phyloP scores from a whole-genome alignment of 805 yeast species.

The Candida ortonii region DNA sequence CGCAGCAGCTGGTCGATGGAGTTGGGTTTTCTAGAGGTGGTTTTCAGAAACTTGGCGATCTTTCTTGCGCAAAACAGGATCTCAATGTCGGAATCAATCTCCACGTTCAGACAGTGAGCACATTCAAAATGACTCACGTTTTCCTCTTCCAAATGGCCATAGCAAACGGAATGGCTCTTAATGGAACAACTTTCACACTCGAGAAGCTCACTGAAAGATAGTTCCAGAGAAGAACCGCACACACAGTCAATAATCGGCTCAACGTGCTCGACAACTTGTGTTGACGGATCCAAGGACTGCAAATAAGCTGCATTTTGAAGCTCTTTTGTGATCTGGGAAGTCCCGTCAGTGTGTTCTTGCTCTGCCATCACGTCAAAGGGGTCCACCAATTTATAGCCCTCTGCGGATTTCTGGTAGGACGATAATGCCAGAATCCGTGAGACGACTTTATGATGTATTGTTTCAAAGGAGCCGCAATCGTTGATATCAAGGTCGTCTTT shows the following conservation, averaged over 20 bases:
- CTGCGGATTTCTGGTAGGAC: conserved; percentile 28
- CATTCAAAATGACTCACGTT: conserved; percentile 16
- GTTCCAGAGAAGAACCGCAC: conserved; percentile 16
- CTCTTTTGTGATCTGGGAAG: conserved; percentile 27
- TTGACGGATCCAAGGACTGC: conserved; percentile 1
- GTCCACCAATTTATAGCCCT: conserved; percentile 32
- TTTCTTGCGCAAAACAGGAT: conserved; percentile 24
- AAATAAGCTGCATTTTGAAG: conserved; percentile 11
- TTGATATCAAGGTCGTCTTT: conserved; percentile 16
- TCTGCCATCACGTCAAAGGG: conserved; percentile 22
- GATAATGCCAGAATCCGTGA: conserved; percentile 33
- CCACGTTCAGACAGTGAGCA: conserved; percentile 10
- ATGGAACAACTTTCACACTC: conserved; percentile 20
- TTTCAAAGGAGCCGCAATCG: conserved; percentile 25
- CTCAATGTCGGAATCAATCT: conserved; percentile 11
- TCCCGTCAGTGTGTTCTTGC: conserved; percentile 3
- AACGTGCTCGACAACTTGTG: conserved; percentile 8
- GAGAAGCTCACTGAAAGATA: conserved; percentile 12
- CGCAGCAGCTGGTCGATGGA: conserved; percentile 3
- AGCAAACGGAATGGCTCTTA: conserved; percentile 23
- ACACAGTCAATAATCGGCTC: conserved; percentile 16
- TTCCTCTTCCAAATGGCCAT: conserved; percentile 11
- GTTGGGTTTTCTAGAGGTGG: conserved; percentile 4
- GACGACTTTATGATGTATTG: conserved; percentile 22
- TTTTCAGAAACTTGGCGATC: conserved; percentile 11